Percentiles rank a stretch among this genome's conserved stretches.
phyloP scores from a whole-genome alignment of 2,329 filamentous ascomycete genomes.

The Periconia sp. region DNA sequence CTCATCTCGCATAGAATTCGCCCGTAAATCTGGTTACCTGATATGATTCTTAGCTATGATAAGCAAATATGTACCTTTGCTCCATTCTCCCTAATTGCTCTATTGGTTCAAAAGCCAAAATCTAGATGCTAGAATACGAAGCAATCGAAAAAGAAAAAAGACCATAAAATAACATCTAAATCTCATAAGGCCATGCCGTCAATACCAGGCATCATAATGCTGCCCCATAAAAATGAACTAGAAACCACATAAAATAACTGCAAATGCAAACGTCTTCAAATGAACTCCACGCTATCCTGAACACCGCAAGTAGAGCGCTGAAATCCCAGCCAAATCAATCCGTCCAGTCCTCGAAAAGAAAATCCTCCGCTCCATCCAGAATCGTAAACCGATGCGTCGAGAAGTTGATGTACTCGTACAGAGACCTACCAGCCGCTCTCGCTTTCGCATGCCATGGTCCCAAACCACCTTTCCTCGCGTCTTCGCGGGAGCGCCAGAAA shows the following conservation, averaged over 20 bases:
- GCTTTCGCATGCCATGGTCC: constrained; percentile 61
- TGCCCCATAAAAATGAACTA: no score
- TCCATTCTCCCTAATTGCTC: not conserved
- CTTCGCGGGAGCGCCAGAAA: constrained; percentile 62
- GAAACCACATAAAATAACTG: no score
- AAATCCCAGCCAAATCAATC: constrained; percentile 2
- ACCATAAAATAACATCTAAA: no score
- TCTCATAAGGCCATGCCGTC: no score
- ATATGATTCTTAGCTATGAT: no score
- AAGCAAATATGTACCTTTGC: not conserved
- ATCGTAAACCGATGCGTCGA: constrained; percentile 58
- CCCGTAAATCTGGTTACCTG: no score
- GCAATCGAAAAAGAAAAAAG: no score
- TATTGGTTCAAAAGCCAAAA: not conserved
- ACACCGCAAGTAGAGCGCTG: not conserved
- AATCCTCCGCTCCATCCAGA: constrained; percentile 63
- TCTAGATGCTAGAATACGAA: no score
- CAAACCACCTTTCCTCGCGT: constrained; percentile 61
- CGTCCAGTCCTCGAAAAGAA: constrained; percentile 48
- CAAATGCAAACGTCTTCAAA: not conserved
- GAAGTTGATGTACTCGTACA: constrained; percentile 50
- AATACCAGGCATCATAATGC: no score
- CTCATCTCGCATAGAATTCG: no score
- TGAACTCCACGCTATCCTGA: not conserved
- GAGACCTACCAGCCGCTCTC: constrained; percentile 48